phyloP scores from a whole-genome alignment of 164 flowering plant genomes.

The Euptelea pleiosperma region DNA sequence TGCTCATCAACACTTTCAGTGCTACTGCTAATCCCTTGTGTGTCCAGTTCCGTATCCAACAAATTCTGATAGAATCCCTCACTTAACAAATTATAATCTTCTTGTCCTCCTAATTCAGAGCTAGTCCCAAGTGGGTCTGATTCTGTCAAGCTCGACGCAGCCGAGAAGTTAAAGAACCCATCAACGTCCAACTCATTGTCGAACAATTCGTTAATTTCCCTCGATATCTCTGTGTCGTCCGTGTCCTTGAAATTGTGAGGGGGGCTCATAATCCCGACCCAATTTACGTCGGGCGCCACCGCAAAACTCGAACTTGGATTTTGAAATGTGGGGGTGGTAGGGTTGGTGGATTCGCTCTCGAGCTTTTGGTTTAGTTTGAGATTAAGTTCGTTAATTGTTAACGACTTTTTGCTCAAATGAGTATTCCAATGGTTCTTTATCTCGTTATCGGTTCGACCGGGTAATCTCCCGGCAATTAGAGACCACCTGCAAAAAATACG shows the following conservation, averaged over 20 bases:
- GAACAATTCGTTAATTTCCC: neutral
- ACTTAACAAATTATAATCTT: neutral
- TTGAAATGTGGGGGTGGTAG: neutral
- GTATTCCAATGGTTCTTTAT: slow-evolving; percentile 27
- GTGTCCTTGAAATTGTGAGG: neutral
- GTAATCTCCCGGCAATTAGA: slow-evolving; percentile 18
- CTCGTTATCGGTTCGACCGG: slow-evolving; percentile 24
- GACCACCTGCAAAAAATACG: slow-evolving; percentile 24
- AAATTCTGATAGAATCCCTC: neutral
- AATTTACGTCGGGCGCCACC: neutral
- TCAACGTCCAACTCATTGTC: slow-evolving; percentile 7
- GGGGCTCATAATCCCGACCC: neutral
- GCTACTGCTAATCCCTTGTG: neutral
- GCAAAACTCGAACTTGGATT: neutral
- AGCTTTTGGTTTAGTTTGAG: slow-evolving; percentile 16
- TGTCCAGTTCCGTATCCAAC: neutral
- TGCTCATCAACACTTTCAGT: neutral
- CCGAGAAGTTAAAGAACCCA: slow-evolving; percentile 7
- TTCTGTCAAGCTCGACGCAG: neutral
- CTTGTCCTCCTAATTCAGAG: neutral
- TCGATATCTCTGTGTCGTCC: neutral
- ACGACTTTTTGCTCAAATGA: slow-evolving; percentile 29
- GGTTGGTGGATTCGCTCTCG: neutral
- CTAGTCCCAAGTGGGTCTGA: slow-evolving; percentile 1
- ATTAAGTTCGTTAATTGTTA: slow-evolving; percentile 18